phyloP scores from a whole-genome alignment of 129 eudicot genomes.

The Mikania micrantha region DNA sequence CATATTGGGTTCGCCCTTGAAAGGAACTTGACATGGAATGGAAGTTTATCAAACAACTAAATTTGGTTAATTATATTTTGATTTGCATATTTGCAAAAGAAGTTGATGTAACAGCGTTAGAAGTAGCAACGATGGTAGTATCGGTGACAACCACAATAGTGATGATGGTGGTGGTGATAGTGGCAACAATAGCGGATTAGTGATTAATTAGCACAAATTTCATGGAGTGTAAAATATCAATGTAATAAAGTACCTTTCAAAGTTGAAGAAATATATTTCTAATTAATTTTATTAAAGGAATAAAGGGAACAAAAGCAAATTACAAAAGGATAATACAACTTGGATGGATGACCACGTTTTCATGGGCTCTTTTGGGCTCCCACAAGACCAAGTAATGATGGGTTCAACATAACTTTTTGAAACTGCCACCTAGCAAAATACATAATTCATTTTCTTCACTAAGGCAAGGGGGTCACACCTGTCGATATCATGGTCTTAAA shows the following conservation, averaged over 20 bases:
- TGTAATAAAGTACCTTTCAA: conserved; percentile 20
- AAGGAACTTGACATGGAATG: too few relatives aligned
- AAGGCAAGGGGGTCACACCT: not conserved
- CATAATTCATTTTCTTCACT: conserved; percentile 9
- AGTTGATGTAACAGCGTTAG: too few relatives aligned
- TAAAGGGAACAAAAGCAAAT: conserved; percentile 10
- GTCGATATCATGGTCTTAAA: not conserved
- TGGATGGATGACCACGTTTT: conserved; percentile 32
- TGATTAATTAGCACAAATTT: not conserved
- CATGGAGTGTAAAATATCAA: conserved; percentile 9
- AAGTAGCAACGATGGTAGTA: too few relatives aligned
- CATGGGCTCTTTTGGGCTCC: conserved; percentile 39
- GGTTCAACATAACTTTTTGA: conserved; percentile 34
- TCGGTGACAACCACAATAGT: too few relatives aligned
- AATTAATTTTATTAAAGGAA: conserved; percentile 5
- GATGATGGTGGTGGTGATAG: too few relatives aligned
- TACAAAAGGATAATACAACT: conserved; percentile 27
- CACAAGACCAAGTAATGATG: conserved; percentile 42
- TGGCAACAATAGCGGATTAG: not conserved
- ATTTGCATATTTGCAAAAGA: too few relatives aligned
- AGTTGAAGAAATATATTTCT: not conserved
- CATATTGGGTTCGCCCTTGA: too few relatives aligned
- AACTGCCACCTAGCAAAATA: conserved; percentile 10
- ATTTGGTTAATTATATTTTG: too few relatives aligned
- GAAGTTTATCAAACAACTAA: too few relatives aligned